Conservation (phyloP, 257 asterid genomes). For the Nemophila menziesii region DNA sequence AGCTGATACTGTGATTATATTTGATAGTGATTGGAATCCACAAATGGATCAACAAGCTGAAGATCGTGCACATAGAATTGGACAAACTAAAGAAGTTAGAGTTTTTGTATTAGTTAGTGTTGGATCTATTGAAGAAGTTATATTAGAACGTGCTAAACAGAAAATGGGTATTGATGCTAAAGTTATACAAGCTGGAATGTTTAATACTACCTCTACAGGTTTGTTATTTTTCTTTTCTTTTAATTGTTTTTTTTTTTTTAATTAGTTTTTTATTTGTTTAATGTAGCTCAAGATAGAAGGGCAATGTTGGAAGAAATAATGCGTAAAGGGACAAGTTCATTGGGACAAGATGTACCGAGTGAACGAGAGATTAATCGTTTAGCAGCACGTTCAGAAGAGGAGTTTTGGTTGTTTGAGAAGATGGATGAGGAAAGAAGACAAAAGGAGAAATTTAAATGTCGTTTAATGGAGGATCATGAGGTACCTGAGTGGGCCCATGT, state of each 20-base stretch:
- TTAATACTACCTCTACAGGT: constrained; percentile 98
- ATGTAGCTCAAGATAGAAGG: constrained; percentile 90
- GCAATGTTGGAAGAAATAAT: constrained; percentile 90
- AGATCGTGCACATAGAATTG: constrained; percentile 98
- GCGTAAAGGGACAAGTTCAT: constrained; percentile 84
- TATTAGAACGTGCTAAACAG: constrained; percentile 95
- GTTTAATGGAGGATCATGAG: constrained; percentile 93
- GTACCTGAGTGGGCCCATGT: constrained; percentile 92
- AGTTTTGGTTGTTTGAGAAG: constrained; percentile 85
- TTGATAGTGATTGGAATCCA: constrained; percentile 99
- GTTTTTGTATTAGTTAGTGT: constrained; percentile 95
- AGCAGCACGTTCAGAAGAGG: constrained; percentile 94
- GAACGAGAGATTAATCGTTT: constrained; percentile 93
- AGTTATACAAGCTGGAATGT: constrained; percentile 99
- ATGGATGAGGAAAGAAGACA: constrained; percentile 94
- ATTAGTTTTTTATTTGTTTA: constrained; percentile 9
- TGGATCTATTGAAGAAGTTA: constrained; percentile 94
- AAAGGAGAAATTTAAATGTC: constrained; percentile 71
- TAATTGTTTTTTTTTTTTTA: too few relatives aligned
- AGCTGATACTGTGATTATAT: constrained; percentile 90
- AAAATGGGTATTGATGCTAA: constrained; percentile 98
- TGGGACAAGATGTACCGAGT: constrained; percentile 89
- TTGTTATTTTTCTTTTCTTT: too few relatives aligned
- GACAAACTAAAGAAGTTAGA: constrained; percentile 94
- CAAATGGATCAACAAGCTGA: constrained; percentile 99